phyloP scores from a whole-genome alignment of 176 grass and related monocot species.

The Musa acuminata region DNA sequence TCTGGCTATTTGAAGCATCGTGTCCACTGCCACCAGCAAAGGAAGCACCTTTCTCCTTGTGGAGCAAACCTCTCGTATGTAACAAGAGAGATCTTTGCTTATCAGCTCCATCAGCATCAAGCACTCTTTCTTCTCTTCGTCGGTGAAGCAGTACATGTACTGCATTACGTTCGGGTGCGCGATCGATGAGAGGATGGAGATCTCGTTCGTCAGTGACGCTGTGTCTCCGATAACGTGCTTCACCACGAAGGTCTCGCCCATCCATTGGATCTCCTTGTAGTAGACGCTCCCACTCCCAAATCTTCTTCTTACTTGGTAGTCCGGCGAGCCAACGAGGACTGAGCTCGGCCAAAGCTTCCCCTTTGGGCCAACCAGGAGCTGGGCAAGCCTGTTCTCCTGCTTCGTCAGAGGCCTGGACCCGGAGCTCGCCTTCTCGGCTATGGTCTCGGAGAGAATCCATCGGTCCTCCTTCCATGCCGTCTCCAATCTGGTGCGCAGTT shows the following conservation, averaged over 20 bases:
- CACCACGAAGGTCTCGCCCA: constrained; percentile 16
- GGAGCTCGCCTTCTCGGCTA: background rate
- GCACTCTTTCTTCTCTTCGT: constrained; percentile 19
- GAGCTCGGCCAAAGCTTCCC: constrained; percentile 13
- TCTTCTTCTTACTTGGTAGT: constrained; percentile 16
- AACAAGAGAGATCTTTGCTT: constrained; percentile 17
- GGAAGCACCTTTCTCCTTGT: constrained; percentile 6
- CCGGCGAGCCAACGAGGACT: constrained; percentile 10
- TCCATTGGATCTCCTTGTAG: constrained; percentile 26
- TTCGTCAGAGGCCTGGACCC: background rate
- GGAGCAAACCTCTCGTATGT: constrained; percentile 20
- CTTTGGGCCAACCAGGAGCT: constrained; percentile 8
- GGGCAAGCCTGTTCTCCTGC: constrained; percentile 12
- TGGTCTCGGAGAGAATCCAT: constrained; percentile 18
- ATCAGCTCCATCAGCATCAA: constrained; percentile 25
- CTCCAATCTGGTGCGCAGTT: constrained; percentile 4
- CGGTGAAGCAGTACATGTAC: constrained; percentile 13
- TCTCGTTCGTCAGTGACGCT: background rate
- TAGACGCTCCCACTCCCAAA: constrained; percentile 5
- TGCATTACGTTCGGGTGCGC: constrained; percentile 19
- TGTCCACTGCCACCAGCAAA: constrained; percentile 20
- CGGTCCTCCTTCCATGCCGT: constrained; percentile 14
- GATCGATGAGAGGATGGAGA: constrained; percentile 3
- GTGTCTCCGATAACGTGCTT: constrained; percentile 6
- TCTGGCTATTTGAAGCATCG: constrained; percentile 22